Percentiles rank a stretch among this genome's conserved stretches.
These are phyloP conservation scores for Puccinia horiana DNA, from an alignment of 1,284 basidiomycete species.

Conservation along the genomic window DNA sequence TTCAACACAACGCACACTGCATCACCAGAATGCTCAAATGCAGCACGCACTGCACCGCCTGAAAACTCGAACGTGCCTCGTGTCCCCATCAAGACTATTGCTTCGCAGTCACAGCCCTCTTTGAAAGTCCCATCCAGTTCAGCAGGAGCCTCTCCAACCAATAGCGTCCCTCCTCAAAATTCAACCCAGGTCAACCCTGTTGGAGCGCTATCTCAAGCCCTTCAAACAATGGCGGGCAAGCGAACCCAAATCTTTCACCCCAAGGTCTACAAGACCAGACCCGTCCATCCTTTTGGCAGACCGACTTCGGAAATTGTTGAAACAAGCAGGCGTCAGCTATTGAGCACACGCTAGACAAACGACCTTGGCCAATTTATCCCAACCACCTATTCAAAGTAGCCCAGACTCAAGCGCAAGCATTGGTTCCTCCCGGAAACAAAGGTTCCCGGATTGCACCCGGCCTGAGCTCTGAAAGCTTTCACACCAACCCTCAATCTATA, in stretches of 20 bases:
- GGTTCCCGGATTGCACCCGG: too few relatives aligned
- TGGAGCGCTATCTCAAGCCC: background rate
- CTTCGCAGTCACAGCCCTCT: background rate
- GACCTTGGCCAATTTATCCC: background rate
- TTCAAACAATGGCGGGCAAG: background rate
- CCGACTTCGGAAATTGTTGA: background rate
- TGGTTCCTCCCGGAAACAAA: too few relatives aligned
- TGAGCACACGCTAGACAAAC: background rate
- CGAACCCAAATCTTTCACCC: background rate
- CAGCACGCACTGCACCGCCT: too few relatives aligned
- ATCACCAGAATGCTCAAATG: too few relatives aligned
- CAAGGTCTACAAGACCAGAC: background rate
- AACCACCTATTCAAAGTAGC: too few relatives aligned
- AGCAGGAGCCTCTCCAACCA: background rate
- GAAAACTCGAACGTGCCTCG: too few relatives aligned
- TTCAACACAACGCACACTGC: background rate
- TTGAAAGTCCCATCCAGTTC: background rate
- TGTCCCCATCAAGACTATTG: too few relatives aligned
- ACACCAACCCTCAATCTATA: too few relatives aligned
- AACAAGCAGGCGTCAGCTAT: background rate
- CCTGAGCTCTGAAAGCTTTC: too few relatives aligned
- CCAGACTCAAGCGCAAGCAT: too few relatives aligned
- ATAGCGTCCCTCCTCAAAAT: background rate
- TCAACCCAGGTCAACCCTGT: background rate
- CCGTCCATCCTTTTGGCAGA: background rate